Base-by-base conservation (phyloP, 129 eudicot species). In the Helianthus annuus region DNA sequence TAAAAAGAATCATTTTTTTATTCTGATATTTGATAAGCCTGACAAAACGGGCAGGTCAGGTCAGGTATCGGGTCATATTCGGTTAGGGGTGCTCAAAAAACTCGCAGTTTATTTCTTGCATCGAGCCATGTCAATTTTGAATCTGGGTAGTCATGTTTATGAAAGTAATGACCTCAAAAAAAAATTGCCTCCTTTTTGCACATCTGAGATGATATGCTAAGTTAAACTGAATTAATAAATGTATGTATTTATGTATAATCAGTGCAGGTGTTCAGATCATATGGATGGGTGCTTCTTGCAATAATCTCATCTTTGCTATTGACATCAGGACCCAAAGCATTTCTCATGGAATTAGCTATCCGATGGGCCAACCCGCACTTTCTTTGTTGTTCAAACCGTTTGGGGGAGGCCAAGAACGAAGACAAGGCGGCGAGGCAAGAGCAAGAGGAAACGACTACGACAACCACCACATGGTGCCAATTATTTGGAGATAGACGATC, bases 251-350 rank as follows among this genome's bases (percentile, higher is more conserved):
- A 4, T 66, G 68, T 5, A 64, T 80, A 74, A 57, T 66, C 77
- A 78, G 74, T 82, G 87, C 88, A 94, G 99, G 96, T 78, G 32
- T 94, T 94, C 71, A 76, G 82, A 70, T 82, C 96, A 52, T 94
- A 70, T 64, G 99, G 99, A 39, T 90, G 86, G 97, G 74, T 71
- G 72, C 92, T 86, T 81, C 99, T 96, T 65, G 69, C 78, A 64
- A 86, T 94, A 51, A 68, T 90, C 32, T 19, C 85, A 29, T 86
- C 97, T 12, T 34, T 89, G 58, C 79, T 94, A 44, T 74, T 88
- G 13, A 79, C 94, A 45, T 76, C 87, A 6, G 99, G 99, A 56
- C 89, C 83, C 19, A 90, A 94, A 81, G 89, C 99, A 38, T 94
- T 94, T 66, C 86, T 94, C 3, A 38, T 88, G 94, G 96, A 96